Base-by-base conservation (phyloP, 192 early-diverging fungal genomes). In the Oehlia diaphana region DNA sequence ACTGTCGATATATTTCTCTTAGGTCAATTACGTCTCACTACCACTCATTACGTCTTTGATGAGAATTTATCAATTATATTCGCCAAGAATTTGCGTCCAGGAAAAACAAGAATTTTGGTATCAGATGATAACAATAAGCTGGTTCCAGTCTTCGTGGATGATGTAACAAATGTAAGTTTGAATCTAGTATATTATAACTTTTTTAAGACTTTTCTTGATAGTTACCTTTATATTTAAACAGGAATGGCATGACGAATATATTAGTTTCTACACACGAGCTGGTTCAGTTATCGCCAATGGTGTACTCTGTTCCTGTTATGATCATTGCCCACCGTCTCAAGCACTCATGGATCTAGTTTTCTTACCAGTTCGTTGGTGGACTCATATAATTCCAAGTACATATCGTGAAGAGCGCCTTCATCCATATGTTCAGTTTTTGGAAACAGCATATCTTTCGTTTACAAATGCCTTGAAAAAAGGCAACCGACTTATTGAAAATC, bases 321-420 rank as follows among this genome's bases (percentile, higher is more conserved):
- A 49, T 3, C 10, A 49, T 9, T 72, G 37, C 23, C 70, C 47
- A 23, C 47, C 39, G 1, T 72, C 47, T 9, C 37, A 78, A 26
- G 1, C 53, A 9, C 21, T 74, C 16, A 74, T 63, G 73, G 19
- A 74, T 21, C 58, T 74, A 7, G 73, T 19, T 10, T 74, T 74
- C 13, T 50, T 53, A 63, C 73, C 73, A 74, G n/a, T 74, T 63
- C 73, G 58, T 19, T 74, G 58, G 28, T 74, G 73, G 73, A 74
- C 73, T 62, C 19, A 63, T 37, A 0, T 61, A 2, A 62, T 62
- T 0, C 33, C 73, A 21, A 62, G 53, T 37, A 74, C 73, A 9
- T 21, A 74, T 63, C 73, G 58, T n/a, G 53, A 74, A 37, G 21
- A 74, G 23, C 28, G 35, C 0, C 73, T 63, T 74, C 58, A 74